Evolutionary conservation across 2,329 filamentous ascomycete species (phyloP).

Genomic region (Ophiostoma sp.): DNA sequence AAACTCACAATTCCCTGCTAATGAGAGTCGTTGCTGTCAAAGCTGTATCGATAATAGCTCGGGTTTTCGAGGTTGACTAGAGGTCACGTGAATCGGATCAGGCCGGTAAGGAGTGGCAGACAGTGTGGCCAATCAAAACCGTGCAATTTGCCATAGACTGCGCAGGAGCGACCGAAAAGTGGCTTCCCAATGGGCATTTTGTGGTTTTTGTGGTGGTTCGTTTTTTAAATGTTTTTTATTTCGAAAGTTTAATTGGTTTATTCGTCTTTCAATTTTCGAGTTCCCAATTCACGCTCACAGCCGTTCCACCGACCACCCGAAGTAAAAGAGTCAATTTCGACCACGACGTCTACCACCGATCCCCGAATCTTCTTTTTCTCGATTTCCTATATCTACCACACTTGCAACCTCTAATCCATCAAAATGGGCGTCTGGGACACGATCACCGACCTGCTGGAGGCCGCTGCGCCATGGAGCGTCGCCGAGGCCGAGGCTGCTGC

Average conservation of each 20-base stretch:
- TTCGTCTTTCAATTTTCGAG: conserved; percentile 7
- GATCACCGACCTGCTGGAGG: conserved; percentile 59
- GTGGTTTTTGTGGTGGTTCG: conserved; percentile 13
- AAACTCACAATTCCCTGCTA: not conserved
- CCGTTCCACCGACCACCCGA: conserved; percentile 21
- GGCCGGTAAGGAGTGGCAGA: conserved; percentile 19
- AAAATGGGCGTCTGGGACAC: conserved; percentile 62
- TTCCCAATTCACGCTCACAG: conserved; percentile 19
- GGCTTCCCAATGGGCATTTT: conserved; percentile 10
- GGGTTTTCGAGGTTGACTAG: not conserved
- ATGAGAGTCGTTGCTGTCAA: not conserved
- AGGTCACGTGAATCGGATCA: conserved; percentile 28
- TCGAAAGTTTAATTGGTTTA: conserved; percentile 17
- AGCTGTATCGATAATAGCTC: conserved; percentile 16
- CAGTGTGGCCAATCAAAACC: conserved; percentile 25
- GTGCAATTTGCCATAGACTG: conserved; percentile 27
- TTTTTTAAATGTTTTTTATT: conserved; percentile 11
- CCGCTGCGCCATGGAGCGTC: conserved; percentile 59
- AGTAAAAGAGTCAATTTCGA: conserved; percentile 2
- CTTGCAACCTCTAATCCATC: not conserved
- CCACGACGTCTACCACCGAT: conserved; percentile 3
- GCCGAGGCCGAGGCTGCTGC: conserved; percentile 61
- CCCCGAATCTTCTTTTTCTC: not conserved
- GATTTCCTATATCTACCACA: not conserved
- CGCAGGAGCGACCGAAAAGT: conserved; percentile 11